Evolutionary conservation across 495 filamentous ascomycete genomes (phyloP), one percentile per base, ranked within the genome.

Genomic region (Penicillium soppii): DNA sequence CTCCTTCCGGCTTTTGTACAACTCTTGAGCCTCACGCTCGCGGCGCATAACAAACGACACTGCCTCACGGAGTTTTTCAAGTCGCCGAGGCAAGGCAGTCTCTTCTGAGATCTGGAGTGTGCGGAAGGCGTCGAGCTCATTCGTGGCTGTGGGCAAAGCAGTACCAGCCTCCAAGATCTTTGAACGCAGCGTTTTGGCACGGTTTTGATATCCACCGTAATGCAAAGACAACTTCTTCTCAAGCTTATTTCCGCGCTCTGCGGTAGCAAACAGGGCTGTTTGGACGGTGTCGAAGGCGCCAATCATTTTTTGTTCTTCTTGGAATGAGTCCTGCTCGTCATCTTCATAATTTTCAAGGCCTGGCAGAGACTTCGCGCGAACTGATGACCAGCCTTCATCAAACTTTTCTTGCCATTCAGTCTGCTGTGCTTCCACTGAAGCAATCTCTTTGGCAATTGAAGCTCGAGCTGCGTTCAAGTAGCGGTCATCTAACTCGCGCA

Each of bases 221-320:
- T 92, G 84, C 39, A 95, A 70, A 6, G 80, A 79, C n/a, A 98
- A 82, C 72, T 96, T 97, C 76, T 96, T 96, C 67, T 98, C 92
- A 9, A 91, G 72, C 65, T 91, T 94, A 58, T 89, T 90, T 40
- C 86, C 88, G 43, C 83, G 80, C 51, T 90, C 84, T 5, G 92
- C 92, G 0, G 83, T 84, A 4, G 76, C 77, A 47, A 85, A 76
- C 40, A 95, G 82, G 7, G 79, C 74, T 26, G 87, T 79, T 63
- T 95, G 84, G 7, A 90, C 77, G 17, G 81, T 79, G 47, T 77
- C 73, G 41, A 77, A 75, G 2, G 63, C 58, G 35, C 48, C 56
- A 22, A 72, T 72, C 68, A 75, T 72, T 17, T 63, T 66, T 80
- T 94, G 63, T 39, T 69, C 74, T 56, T 68, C 62, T 26, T 61